Base-by-base conservation (phyloP, 306 rosid genomes). In the Rosa multiflora region DNA sequence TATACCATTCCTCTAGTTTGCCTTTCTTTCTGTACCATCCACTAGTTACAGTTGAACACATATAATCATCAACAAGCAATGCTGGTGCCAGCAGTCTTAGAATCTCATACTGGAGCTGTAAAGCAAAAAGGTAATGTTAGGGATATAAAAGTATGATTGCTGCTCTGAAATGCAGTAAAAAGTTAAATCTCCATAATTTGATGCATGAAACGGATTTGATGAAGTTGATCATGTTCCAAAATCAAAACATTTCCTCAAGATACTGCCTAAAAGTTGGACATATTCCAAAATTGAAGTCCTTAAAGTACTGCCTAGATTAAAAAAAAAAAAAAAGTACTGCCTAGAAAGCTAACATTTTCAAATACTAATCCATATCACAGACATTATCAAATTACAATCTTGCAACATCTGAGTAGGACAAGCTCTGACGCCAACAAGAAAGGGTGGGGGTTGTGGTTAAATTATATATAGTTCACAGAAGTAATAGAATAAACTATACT, bases 21-120 rank as follows among this genome's bases (percentile, higher is more conserved):
- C 77, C 69, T 43, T 59, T 47, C 72, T 3, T 46, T 61, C 13
- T 1, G 58, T 75, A 5, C 78, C 10, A 5, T 79, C 82, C 83
- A 68, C 44, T 75, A 75, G 66, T 23, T 79, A 70, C 84, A 81
- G 32, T 43, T 37, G 76, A 8, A 78, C 49, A 56, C 5, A 18
- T 12, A 52, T n/a, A 26, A n/a, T 12, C 78, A 61, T 59, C 18
- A 9, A 23, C 78, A n/a, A 43, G 46, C 2, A 37, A 61, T 11
- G 77, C 51, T 35, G 20, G 17, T 3, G 64, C 63, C 56, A 23
- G 44, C 32, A 53, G 82, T 58, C 77, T 76, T 76, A 18, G 26
- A 76, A 56, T 70, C 81, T 86, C 79, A 20, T 74, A 74, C 80
- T 72, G 67, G 73, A 69, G 78, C 85, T 66, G 79, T 55, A 10